phyloP scores from a whole-genome alignment of 306 rosid genomes.

The Ormosia semicastrata region DNA sequence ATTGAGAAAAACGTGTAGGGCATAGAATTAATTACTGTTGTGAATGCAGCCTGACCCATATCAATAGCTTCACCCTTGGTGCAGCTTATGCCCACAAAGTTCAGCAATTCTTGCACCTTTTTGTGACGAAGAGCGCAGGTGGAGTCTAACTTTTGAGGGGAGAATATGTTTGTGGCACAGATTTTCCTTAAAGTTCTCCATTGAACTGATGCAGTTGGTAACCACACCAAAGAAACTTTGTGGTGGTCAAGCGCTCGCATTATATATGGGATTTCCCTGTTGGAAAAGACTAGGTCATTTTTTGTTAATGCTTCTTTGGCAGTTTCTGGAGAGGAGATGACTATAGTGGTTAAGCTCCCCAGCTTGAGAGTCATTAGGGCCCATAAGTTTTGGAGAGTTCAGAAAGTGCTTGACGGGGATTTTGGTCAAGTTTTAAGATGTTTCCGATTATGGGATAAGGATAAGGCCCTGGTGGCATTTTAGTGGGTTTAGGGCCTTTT shows the following conservation, averaged over 20 bases:
- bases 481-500: neutral
- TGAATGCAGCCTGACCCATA: slow-evolving; percentile 5
- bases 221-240: neutral
- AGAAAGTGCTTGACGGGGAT: neutral
- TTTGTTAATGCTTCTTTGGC: slow-evolving; percentile 12
- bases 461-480: neutral
- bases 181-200: slow-evolving; percentile 23
- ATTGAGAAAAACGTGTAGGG: slow-evolving; percentile 10
- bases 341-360: slow-evolving; percentile 30
- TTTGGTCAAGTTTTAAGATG: neutral
- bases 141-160: neutral
- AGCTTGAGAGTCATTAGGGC: slow-evolving; percentile 37
- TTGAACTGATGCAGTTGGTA: neutral
- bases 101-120: neutral
- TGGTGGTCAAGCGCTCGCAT: neutral
- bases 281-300: neutral
- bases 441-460: slow-evolving; percentile 3
- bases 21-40: neutral
- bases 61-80: neutral
- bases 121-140: neutral
- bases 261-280: neutral
- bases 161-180: neutral
- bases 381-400: slow-evolving; percentile 35
- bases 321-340: neutral
- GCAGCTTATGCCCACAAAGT: neutral